Evolutionary conservation across 225 moss, liverwort and hornwort species (phyloP).

Genomic region (Ulota crispa): DNA sequence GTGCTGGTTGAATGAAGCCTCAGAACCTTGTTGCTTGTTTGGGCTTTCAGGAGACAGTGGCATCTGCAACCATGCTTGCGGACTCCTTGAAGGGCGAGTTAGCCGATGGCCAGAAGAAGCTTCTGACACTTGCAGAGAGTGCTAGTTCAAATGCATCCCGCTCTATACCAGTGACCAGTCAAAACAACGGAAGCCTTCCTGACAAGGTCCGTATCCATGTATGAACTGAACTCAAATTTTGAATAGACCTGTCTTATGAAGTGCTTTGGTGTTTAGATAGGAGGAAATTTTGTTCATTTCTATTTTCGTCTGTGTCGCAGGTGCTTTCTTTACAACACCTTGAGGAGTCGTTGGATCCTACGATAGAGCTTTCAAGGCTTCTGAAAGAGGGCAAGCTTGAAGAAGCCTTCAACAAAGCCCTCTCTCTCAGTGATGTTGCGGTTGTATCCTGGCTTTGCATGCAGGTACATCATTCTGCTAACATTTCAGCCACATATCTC

Average conservation of each 20-base stretch:
- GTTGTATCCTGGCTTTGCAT: conserved; percentile 96
- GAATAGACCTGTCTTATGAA: conserved; percentile 2
- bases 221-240: conserved; percentile 30
- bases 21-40: background rate
- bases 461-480: conserved; percentile 53
- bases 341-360: conserved; percentile 93
- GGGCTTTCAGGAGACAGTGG: conserved; percentile 71
- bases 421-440: conserved; percentile 92
- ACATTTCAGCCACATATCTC: background rate
- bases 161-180: conserved; percentile 54
- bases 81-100: conserved; percentile 80
- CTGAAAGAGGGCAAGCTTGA: conserved; percentile 85
- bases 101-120: conserved; percentile 87
- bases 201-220: conserved; percentile 72
- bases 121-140: conserved; percentile 80
- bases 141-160: conserved; percentile 67
- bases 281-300: background rate
- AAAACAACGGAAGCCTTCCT: conserved; percentile 78
- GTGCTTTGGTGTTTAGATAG: background rate
- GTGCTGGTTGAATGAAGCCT: background rate
- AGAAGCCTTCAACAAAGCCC: conserved; percentile 97
- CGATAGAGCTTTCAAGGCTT: conserved; percentile 90
- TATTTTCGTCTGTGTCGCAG: conserved; percentile 25
- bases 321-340: conserved; percentile 88
- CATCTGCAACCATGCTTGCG: conserved; percentile 79